Conservation (phyloP, 768 basidiomycete species). For the Leccinum incarnatum region DNA sequence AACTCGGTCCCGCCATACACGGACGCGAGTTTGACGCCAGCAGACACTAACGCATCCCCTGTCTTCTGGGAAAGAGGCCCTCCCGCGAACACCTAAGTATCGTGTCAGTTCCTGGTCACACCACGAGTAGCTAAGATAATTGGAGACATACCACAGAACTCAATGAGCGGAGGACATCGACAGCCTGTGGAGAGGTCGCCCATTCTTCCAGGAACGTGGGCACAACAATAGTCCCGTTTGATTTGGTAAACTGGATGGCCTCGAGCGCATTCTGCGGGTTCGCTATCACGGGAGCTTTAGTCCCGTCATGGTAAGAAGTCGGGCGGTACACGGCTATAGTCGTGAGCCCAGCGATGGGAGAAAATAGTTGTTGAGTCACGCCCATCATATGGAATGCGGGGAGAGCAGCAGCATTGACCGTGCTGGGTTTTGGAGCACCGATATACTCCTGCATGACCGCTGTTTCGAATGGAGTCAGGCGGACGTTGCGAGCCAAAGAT, state of each 20-base stretch:
- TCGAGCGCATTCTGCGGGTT: constrained; percentile 25
- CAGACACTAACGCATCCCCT: constrained; percentile 32
- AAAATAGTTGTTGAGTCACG: background rate
- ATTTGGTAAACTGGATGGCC: constrained; percentile 12
- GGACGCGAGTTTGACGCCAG: constrained; percentile 33
- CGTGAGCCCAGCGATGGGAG: background rate
- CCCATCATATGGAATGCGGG: background rate
- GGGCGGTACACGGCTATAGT: background rate
- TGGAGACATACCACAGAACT: constrained; percentile 17
- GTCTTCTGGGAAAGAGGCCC: constrained; percentile 36
- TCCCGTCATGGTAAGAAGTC: background rate
- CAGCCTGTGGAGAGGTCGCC: constrained; percentile 16
- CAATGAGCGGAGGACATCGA: constrained; percentile 21
- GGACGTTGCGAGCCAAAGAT: background rate
- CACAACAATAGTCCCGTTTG: constrained; percentile 13
- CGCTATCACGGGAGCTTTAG: constrained; percentile 18
- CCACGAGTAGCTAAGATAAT: background rate
- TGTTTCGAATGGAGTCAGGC: background rate
- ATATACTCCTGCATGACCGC: background rate
- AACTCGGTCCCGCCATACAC: constrained; percentile 43
- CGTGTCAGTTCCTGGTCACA: background rate
- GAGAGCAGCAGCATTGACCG: background rate
- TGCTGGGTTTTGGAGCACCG: background rate
- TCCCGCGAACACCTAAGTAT: constrained; percentile 33
- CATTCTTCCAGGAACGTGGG: constrained; percentile 26